Evolutionary conservation across 345 rosid species (phyloP).

Genomic region (Eutrema yunnanense): DNA sequence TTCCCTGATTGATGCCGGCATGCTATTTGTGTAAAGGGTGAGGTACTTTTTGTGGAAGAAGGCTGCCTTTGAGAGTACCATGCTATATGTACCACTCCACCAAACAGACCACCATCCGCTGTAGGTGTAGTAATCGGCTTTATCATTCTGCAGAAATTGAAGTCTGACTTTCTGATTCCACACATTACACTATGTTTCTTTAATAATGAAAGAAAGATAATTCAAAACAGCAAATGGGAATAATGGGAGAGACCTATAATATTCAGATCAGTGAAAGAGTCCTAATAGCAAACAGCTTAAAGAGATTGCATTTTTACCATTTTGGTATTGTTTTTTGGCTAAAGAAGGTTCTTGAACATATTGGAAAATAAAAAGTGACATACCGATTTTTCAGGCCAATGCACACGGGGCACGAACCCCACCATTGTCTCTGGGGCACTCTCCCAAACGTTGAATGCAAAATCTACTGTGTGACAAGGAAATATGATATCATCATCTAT

Average conservation of each 20-base stretch:
- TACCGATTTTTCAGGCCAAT: slow-evolving; percentile 67
- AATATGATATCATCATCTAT: slow-evolving; percentile 90
- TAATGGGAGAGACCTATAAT: not conserved
- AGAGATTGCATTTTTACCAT: not conserved
- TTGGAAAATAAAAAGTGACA: not conserved
- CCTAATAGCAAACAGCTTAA: not conserved
- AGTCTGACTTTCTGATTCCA: not conserved
- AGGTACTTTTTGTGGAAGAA: slow-evolving; percentile 96
- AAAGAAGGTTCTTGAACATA: not conserved
- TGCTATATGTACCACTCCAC: slow-evolving; percentile 96
- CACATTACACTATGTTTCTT: not conserved
- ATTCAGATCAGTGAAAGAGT: not conserved
- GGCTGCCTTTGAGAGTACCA: slow-evolving; percentile 96
- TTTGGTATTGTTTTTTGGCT: not conserved
- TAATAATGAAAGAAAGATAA: not conserved
- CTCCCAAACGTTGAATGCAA: slow-evolving; percentile 89
- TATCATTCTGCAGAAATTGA: slow-evolving; percentile 47
- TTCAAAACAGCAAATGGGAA: not conserved
- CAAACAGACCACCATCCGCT: slow-evolving; percentile 99
- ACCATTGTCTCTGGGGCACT: slow-evolving; percentile 88
- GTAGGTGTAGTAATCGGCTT: slow-evolving; percentile 44
- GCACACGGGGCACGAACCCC: slow-evolving; percentile 89
- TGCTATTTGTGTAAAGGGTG: slow-evolving; percentile 63
- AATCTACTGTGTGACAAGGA: slow-evolving; percentile 76
- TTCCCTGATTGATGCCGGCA: slow-evolving; percentile 79